Evolutionary conservation across 2,329 filamentous ascomycete genomes (phyloP).

Genomic region (Xylaria hypoxylon): DNA sequence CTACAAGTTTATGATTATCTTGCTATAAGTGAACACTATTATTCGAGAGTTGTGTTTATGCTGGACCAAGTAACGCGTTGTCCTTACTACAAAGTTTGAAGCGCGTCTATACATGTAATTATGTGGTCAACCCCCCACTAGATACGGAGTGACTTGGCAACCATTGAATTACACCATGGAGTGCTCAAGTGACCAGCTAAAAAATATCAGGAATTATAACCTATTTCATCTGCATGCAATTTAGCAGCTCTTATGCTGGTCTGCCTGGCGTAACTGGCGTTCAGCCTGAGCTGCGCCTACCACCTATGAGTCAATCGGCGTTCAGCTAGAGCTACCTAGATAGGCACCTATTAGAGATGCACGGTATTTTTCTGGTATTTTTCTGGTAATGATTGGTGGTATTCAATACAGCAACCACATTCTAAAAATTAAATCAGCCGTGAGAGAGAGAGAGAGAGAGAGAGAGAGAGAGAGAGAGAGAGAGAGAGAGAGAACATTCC

Average conservation of each 20-base stretch:
- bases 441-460: too few species aligned
- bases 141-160: too few species aligned
- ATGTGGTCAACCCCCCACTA: too few species aligned
- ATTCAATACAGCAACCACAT: not conserved
- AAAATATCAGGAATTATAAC: not conserved
- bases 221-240: not conserved
- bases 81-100: too few species aligned
- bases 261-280: not conserved
- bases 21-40: too few species aligned
- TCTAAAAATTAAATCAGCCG: not conserved
- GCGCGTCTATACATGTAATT: too few species aligned
- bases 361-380: not conserved
- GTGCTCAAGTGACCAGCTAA: too few species aligned
- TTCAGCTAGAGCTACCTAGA: not conserved
- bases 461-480: too few species aligned
- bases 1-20: not conserved
- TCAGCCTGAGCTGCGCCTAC: not conserved
- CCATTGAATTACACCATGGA: too few species aligned
- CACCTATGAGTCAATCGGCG: constrained; percentile 1
- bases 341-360: not conserved
- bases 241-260: not conserved
- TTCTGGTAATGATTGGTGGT: not conserved
- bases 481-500: not conserved
- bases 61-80: too few species aligned
- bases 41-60: too few species aligned